phyloP scores from a whole-genome alignment of 768 basidiomycete genomes.

The Panaeolus papilionaceus region DNA sequence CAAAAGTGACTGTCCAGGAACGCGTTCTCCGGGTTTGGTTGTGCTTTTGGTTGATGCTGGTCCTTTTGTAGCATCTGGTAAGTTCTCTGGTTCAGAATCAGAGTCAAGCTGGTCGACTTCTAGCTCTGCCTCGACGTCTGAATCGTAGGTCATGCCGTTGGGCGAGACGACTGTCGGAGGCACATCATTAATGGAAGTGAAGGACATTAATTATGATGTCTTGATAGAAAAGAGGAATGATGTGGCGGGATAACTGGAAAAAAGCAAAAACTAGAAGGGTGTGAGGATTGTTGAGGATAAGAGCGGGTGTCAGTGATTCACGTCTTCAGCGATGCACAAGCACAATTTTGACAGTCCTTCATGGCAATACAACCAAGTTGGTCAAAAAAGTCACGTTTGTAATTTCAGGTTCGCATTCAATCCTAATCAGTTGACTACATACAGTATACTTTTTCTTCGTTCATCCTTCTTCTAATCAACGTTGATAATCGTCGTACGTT shows the following conservation, averaged over 20 bases:
- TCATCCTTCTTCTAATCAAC: neutral
- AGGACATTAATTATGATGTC: constrained; percentile 6
- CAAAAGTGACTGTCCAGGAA: constrained; percentile 70
- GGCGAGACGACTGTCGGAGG: constrained; percentile 20
- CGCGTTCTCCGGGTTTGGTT: constrained; percentile 44
- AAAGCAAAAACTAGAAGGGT: neutral
- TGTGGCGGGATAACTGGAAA: neutral
- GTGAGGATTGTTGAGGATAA: neutral
- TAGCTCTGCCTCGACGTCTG: constrained; percentile 64
- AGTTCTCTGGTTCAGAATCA: constrained; percentile 51
- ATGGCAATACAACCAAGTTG: constrained; percentile 16
- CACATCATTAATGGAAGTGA: constrained; percentile 17
- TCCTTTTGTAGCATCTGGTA: constrained; percentile 31
- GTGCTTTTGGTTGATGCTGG: constrained; percentile 34
- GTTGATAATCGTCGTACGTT: constrained; percentile 39
- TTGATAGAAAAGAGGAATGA: neutral
- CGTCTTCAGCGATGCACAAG: constrained; percentile 16
- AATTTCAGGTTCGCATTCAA: constrained; percentile 10
- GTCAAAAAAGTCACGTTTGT: constrained; percentile 30
- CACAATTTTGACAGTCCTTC: constrained; percentile 32
- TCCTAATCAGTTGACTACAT: neutral
- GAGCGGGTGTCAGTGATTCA: constrained; percentile 2
- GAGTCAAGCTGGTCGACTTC: constrained; percentile 74
- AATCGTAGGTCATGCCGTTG: constrained; percentile 38
- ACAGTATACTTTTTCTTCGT: neutral